Conservation (phyloP, 495 filamentous ascomycete genomes). For the Diplogelasinospora grovesii region DNA sequence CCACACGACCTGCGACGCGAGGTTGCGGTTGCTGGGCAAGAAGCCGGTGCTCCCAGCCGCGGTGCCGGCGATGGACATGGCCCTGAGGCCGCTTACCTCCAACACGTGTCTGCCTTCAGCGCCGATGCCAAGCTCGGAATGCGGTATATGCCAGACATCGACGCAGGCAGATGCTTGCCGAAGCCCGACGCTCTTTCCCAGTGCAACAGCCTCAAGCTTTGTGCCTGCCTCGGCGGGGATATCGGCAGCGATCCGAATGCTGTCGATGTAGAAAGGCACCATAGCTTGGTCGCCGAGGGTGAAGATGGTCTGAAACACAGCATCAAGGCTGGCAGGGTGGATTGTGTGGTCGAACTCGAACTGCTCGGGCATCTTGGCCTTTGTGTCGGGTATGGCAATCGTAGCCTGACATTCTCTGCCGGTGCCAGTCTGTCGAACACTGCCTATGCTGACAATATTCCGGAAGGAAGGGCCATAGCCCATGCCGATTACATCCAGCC, state of each 20-base stretch:
- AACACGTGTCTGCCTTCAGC: background rate
- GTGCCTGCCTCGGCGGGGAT: constrained; percentile 2
- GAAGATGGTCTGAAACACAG: constrained; percentile 6
- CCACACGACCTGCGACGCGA: constrained; percentile 26
- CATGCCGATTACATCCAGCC: constrained; percentile 6
- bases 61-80: constrained; percentile 2
- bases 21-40: constrained; percentile 24
- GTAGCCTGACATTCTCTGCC: constrained; percentile 7
- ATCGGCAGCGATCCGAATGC: constrained; percentile 18
- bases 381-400: constrained; percentile 32
- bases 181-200: constrained; percentile 5
- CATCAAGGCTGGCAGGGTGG: constrained; percentile 4
- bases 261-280: constrained; percentile 11
- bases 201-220: constrained; percentile 8
- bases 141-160: constrained; percentile 2
- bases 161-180: constrained; percentile 9
- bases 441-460: constrained; percentile 6
- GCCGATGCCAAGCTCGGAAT: background rate
- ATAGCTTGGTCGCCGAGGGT: constrained; percentile 6
- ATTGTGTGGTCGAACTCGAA: constrained; percentile 20
- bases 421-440: background rate
- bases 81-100: constrained; percentile 8
- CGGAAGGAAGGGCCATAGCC: constrained; percentile 21
- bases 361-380: constrained; percentile 32
- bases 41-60: constrained; percentile 13